Base-by-base conservation (phyloP, 2,329 filamentous ascomycete genomes). In the Apiospora kogelbergensis region DNA sequence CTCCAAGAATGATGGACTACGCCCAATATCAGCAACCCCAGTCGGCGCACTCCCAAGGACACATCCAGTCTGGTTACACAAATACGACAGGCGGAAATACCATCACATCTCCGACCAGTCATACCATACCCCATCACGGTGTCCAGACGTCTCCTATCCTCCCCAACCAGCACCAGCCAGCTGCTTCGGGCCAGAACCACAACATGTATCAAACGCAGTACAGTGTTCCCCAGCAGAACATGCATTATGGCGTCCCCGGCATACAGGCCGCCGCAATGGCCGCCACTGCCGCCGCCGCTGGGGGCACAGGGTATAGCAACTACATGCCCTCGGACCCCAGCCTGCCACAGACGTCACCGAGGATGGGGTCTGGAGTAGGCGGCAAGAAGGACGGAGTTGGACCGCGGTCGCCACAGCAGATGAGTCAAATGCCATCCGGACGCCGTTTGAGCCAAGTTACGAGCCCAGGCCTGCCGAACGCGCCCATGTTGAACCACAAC, bases 201-300 rank as follows among this genome's bases (percentile, higher is more conserved):
- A 93, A 91, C 86, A 93, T 90, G 83, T 98, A 97, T 81, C 89
- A 93, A 76, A 88, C 92, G 79, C 86, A 89, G 72, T 95, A 94
- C 78, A 91, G 89, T 69, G 92, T 95, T 69, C 85, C 91, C 71
- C 88, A 91, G 72, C 86, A 90, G 75, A 86, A 86, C 76, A 94
- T 97, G 89, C 91, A 93, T 83, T 97, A 97, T 83, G 91, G 88
- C 69, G 93, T 95, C 81, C 91, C 91, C 42, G 89, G 91, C 24
- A 93, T 94, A 63, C 93, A 97, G 80, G 94, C 94, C 17, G 95
- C 95, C 65, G 95, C 95, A 69, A 96, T 97, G 93, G 95, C 92
- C 60, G 89, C 92, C 26, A 97, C 95, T 1, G 95, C 95, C 22
- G 95, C 95, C 1, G 95, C 95, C 13, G 95, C 94, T 6, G 95